Percentiles rank a stretch among this genome's conserved stretches.
phyloP scores from a whole-genome alignment of 805 yeast species.

The Nakazawaea ernobii region DNA sequence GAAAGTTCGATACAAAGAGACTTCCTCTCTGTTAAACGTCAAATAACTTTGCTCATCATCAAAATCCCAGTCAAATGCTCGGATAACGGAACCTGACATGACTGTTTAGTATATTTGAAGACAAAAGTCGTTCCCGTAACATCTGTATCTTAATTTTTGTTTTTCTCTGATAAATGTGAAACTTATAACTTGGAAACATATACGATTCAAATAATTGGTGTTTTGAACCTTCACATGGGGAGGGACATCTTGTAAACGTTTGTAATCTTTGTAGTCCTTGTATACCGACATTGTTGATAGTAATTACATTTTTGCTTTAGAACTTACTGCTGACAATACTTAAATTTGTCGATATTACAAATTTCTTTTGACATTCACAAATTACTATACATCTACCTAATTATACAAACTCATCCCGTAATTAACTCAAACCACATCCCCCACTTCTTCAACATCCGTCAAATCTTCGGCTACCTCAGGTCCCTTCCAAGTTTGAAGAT shows the following conservation, averaged over 20 bases:
- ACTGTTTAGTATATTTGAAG: not conserved
- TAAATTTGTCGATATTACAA: not conserved
- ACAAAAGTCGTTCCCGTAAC: not conserved
- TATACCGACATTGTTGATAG: too few relatives aligned
- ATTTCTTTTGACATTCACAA: not conserved
- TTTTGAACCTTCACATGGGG: too few relatives aligned
- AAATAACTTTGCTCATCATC: constrained; percentile 52
- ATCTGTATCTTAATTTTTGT: not conserved
- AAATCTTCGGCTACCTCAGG: constrained; percentile 6
- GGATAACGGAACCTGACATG: constrained; percentile 57
- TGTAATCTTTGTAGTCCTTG: too few relatives aligned
- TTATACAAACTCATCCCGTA: too few relatives aligned
- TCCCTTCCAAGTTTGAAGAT: constrained; percentile 9
- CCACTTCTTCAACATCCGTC: constrained; percentile 11
- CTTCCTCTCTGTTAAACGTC: constrained; percentile 76
- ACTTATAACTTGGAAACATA: not conserved
- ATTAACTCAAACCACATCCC: not conserved
- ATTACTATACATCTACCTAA: too few relatives aligned
- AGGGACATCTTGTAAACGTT: too few relatives aligned
- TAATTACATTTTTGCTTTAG: too few relatives aligned
- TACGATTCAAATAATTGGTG: too few relatives aligned
- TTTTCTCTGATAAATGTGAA: not conserved
- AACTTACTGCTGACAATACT: too few relatives aligned
- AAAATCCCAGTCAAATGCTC: constrained; percentile 57
- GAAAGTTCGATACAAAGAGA: constrained; percentile 56